phyloP scores from a whole-genome alignment of 2,329 filamentous ascomycete genomes.

The Grosmannia huntii region DNA sequence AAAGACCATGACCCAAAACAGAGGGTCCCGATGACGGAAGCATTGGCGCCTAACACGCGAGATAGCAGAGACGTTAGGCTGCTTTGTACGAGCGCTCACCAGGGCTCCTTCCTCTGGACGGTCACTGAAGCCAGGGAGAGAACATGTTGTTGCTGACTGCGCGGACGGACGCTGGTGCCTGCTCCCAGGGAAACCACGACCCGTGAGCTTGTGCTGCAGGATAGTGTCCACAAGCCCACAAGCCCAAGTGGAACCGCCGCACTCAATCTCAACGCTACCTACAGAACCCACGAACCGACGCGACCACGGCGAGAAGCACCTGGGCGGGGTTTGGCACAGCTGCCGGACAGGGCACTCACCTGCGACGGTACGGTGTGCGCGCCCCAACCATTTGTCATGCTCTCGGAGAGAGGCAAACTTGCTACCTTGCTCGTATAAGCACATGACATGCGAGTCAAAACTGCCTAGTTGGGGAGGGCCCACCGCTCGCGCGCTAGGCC shows the following conservation, averaged over 20 bases:
- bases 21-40: constrained; percentile 1
- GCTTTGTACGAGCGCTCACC: too few relatives aligned
- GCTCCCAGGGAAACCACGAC: too few relatives aligned
- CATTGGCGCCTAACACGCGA: not conserved
- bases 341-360: too few relatives aligned
- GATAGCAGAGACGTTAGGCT: not conserved
- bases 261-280: not conserved
- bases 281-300: too few relatives aligned
- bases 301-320: too few relatives aligned
- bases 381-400: not conserved
- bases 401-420: too few relatives aligned
- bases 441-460: not conserved
- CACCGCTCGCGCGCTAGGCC: not conserved
- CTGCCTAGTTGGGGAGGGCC: not conserved
- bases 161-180: not conserved
- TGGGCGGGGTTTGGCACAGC: too few relatives aligned
- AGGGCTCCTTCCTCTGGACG: not conserved
- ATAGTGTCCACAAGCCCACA: not conserved
- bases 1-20: too few relatives aligned
- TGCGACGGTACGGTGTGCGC: not conserved
- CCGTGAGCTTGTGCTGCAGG: not conserved
- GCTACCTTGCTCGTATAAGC: too few relatives aligned
- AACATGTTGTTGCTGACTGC: not conserved
- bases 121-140: not conserved
- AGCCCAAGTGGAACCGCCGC: not conserved